Percentiles rank a stretch among this genome's conserved stretches.
Conservation (phyloP, 345 rosid genomes). For the Microthlaspi erraticum region DNA sequence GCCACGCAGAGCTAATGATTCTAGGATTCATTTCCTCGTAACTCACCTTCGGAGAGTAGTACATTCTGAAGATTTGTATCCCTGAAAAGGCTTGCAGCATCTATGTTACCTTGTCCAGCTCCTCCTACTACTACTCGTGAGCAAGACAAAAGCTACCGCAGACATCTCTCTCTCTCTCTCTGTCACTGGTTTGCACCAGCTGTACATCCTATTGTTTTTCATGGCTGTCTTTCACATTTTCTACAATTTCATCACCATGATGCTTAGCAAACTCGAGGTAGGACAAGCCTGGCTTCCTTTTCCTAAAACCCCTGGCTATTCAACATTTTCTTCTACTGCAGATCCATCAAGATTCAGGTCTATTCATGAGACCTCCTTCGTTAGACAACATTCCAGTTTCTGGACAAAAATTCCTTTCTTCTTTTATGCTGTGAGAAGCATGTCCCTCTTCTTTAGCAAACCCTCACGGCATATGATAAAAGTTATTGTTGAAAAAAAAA, state of each 20-base stretch:
- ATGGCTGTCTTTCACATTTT: slow-evolving; percentile 76
- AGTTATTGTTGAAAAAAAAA: background rate
- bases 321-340: slow-evolving; percentile 39
- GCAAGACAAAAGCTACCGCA: slow-evolving; percentile 34
- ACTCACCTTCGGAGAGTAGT: slow-evolving; percentile 73
- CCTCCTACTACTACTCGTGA: slow-evolving; percentile 17
- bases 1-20: slow-evolving; percentile 94
- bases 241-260: slow-evolving; percentile 72
- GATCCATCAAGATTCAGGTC: slow-evolving; percentile 90
- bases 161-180: slow-evolving; percentile 40
- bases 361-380: slow-evolving; percentile 83
- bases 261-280: slow-evolving; percentile 89
- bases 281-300: background rate
- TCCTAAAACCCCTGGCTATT: slow-evolving; percentile 3
- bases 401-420: slow-evolving; percentile 79
- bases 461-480: background rate
- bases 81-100: slow-evolving; percentile 56
- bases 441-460: background rate
- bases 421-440: slow-evolving; percentile 61
- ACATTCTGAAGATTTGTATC: slow-evolving; percentile 65
- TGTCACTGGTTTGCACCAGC: slow-evolving; percentile 67
- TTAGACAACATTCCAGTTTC: slow-evolving; percentile 74
- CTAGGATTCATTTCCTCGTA: slow-evolving; percentile 83
- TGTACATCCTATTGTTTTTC: slow-evolving; percentile 89
- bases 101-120: slow-evolving; percentile 72